phyloP scores from a whole-genome alignment of 1,139 yeast genomes.

The Candida sanyaensis region DNA sequence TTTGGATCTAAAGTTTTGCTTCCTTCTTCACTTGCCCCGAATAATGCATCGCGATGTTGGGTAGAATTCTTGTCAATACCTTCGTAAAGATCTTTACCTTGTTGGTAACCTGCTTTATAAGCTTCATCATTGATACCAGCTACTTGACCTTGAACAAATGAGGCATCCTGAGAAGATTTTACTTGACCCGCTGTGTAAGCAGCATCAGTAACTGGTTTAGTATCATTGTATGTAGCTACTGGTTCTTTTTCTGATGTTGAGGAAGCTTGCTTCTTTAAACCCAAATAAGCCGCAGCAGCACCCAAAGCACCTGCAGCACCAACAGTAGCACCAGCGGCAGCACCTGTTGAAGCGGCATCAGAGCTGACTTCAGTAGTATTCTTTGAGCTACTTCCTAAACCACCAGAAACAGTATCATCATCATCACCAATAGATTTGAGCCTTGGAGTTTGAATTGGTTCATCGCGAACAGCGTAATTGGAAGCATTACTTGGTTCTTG shows the following conservation, averaged over 20 bases:
- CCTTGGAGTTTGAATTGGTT: slow-evolving; percentile 16
- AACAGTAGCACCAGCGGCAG: slow-evolving; percentile 14
- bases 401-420: neutral
- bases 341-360: neutral
- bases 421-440: slow-evolving; percentile 11
- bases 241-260: neutral
- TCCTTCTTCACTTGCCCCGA: neutral
- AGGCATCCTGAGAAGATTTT: slow-evolving; percentile 2
- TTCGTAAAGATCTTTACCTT: slow-evolving; percentile 7
- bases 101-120: slow-evolving; percentile 9
- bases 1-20: slow-evolving; percentile 1
- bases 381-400: neutral
- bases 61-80: slow-evolving; percentile 4
- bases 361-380: slow-evolving; percentile 8
- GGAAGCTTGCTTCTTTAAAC: slow-evolving; percentile 5
- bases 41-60: slow-evolving; percentile 2
- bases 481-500: slow-evolving; percentile 17
- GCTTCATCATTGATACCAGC: slow-evolving; percentile 7
- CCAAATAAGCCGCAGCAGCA: slow-evolving; percentile 14
- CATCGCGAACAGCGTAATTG: slow-evolving; percentile 19
- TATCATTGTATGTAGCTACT: neutral
- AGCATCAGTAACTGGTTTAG: neutral
- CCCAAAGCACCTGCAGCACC: slow-evolving; percentile 16
- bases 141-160: slow-evolving; percentile 6
- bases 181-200: neutral